Conservation (phyloP, 768 basidiomycete species). For the Trametes villosa region DNA sequence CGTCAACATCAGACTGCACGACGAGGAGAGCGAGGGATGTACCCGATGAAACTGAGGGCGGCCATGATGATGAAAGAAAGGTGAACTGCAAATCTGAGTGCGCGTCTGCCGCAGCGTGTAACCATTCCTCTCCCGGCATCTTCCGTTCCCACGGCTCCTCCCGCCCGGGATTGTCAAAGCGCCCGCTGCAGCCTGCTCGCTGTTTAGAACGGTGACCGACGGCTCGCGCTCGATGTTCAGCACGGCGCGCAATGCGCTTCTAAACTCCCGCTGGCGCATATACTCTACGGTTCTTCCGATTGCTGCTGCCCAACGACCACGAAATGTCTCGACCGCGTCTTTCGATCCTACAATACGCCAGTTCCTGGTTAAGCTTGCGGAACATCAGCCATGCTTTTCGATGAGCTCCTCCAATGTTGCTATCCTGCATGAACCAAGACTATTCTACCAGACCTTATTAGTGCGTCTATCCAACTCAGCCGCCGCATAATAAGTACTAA, state of each 20-base stretch:
- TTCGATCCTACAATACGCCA: constrained; percentile 31
- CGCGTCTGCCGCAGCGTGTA: constrained; percentile 18
- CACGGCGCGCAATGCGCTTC: constrained; percentile 23
- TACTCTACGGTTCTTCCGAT: constrained; percentile 10
- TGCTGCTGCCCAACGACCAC: constrained; percentile 9
- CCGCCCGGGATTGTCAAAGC: neutral
- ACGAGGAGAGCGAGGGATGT: constrained; percentile 24
- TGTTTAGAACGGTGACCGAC: constrained; percentile 10
- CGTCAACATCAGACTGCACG: constrained; percentile 19
- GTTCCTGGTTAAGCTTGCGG: constrained; percentile 29
- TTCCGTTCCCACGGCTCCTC: constrained; percentile 19
- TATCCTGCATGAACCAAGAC: constrained; percentile 31
- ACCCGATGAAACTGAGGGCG: constrained; percentile 74
- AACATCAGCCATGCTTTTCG: constrained; percentile 35
- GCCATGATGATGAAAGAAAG: constrained; percentile 52
- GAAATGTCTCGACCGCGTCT: constrained; percentile 19
- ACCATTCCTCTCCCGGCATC: constrained; percentile 20
- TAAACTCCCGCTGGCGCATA: constrained; percentile 12
- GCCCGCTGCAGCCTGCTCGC: neutral
- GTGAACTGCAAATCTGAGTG: constrained; percentile 10
- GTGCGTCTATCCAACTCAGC: constrained; percentile 21
- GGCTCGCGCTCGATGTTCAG: constrained; percentile 23
- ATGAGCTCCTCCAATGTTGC: constrained; percentile 29
- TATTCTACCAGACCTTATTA: constrained; percentile 33
- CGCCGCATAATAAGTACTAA: neutral